Evolutionary conservation across 305 asterid genomes (phyloP).

Genomic region (Andrographis paniculata): DNA sequence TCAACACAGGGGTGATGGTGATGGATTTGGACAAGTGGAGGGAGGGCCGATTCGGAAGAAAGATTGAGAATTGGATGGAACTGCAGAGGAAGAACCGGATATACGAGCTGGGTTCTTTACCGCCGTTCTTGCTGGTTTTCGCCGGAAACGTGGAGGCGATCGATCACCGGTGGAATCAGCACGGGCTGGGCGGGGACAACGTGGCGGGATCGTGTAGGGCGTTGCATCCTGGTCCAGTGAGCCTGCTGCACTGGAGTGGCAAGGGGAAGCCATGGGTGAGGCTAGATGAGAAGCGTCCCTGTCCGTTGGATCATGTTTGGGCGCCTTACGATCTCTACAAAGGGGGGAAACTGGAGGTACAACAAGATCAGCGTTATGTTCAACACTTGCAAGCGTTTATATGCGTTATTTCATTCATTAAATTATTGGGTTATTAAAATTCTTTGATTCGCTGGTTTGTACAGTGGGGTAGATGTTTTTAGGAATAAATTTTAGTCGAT

Average conservation of each 20-base stretch:
- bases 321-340: constrained; percentile 51
- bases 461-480: too few species aligned
- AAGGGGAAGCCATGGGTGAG: constrained; percentile 67
- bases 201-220: constrained; percentile 54
- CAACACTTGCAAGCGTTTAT: not conserved
- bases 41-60: constrained; percentile 34
- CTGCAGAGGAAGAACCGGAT: constrained; percentile 34
- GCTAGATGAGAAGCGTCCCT: constrained; percentile 49
- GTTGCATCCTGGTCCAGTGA: constrained; percentile 60
- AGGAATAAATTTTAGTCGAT: too few species aligned
- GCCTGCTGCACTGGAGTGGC: constrained; percentile 66
- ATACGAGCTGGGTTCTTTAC: constrained; percentile 56
- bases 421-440: too few species aligned
- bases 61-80: constrained; percentile 56
- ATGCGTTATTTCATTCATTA: too few species aligned
- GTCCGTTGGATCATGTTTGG: constrained; percentile 66
- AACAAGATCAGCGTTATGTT: constrained; percentile 2
- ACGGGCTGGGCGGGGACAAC: constrained; percentile 62
- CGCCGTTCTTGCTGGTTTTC: constrained; percentile 47
- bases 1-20: constrained; percentile 68
- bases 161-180: constrained; percentile 65
- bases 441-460: too few species aligned
- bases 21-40: constrained; percentile 53
- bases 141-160: constrained; percentile 54
- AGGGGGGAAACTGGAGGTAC: not conserved